A percentile compares a stretch with the other conserved stretches of the same genome.
Evolutionary conservation across 805 yeast species (phyloP).

Genomic region (Candida parachauliodes): DNA sequence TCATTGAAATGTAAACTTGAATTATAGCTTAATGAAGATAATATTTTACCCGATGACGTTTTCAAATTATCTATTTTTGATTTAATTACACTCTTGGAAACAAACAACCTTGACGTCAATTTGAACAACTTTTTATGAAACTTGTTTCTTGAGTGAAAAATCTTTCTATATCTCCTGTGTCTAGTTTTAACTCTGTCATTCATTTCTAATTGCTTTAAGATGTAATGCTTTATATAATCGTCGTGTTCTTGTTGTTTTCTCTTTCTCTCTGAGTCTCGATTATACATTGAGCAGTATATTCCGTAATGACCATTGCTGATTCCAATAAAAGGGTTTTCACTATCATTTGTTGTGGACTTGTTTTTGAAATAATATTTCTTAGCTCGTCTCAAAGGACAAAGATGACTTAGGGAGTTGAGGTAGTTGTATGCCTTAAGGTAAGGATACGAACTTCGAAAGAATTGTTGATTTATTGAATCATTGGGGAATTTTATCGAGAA

Average conservation of each 20-base stretch:
- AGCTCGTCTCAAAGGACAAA: background rate
- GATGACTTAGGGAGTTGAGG: background rate
- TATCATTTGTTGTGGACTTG: constrained; percentile 1
- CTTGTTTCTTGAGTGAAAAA: background rate
- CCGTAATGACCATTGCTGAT: constrained; percentile 43
- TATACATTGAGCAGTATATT: constrained; percentile 36
- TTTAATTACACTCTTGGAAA: constrained; percentile 4
- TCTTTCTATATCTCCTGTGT: background rate
- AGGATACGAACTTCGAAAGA: constrained; percentile 16
- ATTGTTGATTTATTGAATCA: constrained; percentile 7
- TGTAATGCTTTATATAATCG: constrained; percentile 8
- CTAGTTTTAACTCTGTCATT: constrained; percentile 2
- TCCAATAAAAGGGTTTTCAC: constrained; percentile 14
- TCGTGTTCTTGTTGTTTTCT: constrained; percentile 9
- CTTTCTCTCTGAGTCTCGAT: constrained; percentile 24
- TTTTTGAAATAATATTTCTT: constrained; percentile 3
- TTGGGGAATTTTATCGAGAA: constrained; percentile 8
- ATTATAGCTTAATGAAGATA: constrained; percentile 4
- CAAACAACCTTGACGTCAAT: constrained; percentile 5
- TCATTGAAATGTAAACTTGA: background rate
- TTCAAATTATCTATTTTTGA: constrained; percentile 5
- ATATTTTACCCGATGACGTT: constrained; percentile 3
- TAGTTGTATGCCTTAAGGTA: constrained; percentile 9
- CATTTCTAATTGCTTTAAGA: constrained; percentile 6
- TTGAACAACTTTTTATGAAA: too few species aligned